Base-by-base conservation (phyloP, 2,329 filamentous ascomycete genomes). In the Fusarium sp. region DNA sequence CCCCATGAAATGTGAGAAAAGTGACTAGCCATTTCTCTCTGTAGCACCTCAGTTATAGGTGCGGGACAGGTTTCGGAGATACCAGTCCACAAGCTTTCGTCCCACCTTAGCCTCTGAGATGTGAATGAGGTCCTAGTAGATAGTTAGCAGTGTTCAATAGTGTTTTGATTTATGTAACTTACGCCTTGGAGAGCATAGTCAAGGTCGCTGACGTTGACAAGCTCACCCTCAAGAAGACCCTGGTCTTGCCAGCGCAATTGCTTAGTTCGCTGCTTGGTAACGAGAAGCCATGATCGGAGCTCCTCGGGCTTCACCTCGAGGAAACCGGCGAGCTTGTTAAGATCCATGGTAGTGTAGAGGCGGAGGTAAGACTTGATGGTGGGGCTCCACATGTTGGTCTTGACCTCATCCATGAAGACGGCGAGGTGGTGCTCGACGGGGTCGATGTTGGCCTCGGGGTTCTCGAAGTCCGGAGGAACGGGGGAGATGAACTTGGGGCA, bases 401-500 rank as follows among this genome's bases (percentile, higher is more conserved):
- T 97, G 81, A 99, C 95, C 85, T 99, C 96, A 74, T 97, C 94
- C 95, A 99, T 98, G 87, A 99, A 99, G 83, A 99, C 91, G 75
- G 92, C 87, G 70, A 97, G 89, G 83, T 99, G 95, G 86, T 99
- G 96, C 84, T 99, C 95, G 71, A 97, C 89, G 41, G 96, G 96
- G 83, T 99, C 96, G 75, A 98, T 87, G 85, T 99, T 99, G 82
- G 94, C 83, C 81, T 94, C 90, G 67, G 96, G 94, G 87, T 96
- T 95, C 79, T 98, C 96, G 80, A 99, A 99, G 84, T 99, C 94
- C 52, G 96, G 96, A 59, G 94, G 93, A 18, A 96, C 96, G 50
- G 96, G 96, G 66, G 91, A 96, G 87, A 99, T 99, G 87, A 99
- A 99, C 85, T 97, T 98, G 81, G 96, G 96, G 89, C 96, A 98